phyloP scores from a whole-genome alignment of 73 alveolate genomes.

The Uronychia binucleata region DNA sequence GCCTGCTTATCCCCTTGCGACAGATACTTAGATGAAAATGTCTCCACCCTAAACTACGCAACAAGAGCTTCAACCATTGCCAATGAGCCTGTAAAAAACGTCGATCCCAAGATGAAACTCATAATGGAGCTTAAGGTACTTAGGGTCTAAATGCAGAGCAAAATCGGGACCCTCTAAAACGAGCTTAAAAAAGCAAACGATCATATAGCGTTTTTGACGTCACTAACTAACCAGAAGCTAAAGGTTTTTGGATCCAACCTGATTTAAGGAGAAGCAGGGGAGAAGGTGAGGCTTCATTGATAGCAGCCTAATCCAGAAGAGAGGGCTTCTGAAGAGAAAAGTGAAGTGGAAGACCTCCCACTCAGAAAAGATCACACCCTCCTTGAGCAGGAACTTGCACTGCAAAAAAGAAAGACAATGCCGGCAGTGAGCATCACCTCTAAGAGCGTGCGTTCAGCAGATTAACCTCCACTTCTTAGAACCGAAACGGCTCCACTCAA shows the following conservation, averaged over 20 bases:
- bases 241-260: neutral
- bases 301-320: too few species aligned
- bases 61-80: conserved; percentile 89
- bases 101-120: conserved; percentile 77
- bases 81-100: conserved; percentile 83
- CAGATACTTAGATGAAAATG: conserved; percentile 84
- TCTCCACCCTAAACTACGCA: conserved; percentile 92
- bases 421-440: too few species aligned
- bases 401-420: conserved; percentile 1
- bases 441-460: too few species aligned
- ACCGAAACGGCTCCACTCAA: too few species aligned
- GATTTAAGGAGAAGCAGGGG: neutral
- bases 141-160: conserved; percentile 25
- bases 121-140: conserved; percentile 68
- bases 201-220: conserved; percentile 30
- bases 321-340: conserved; percentile 6
- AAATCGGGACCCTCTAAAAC: conserved; percentile 34
- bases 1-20: conserved; percentile 94
- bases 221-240: conserved; percentile 7
- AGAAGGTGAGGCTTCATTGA: too few species aligned
- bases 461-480: too few species aligned
- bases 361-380: neutral
- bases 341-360: neutral
- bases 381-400: neutral
- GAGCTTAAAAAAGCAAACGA: conserved; percentile 43